phyloP scores from a whole-genome alignment of 805 yeast genomes.

The Candida germanica region DNA sequence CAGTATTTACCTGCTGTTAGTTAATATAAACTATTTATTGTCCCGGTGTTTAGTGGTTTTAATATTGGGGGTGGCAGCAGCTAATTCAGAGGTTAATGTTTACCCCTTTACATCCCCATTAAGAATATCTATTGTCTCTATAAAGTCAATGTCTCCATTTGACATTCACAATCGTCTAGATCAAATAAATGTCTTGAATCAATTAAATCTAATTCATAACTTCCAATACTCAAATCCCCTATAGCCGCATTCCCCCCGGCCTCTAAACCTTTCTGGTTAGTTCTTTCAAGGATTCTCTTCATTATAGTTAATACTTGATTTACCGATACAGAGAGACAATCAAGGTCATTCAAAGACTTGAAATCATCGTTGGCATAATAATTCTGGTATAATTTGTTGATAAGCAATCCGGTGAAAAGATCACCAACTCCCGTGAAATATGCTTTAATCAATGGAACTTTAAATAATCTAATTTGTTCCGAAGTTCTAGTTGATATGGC shows the following conservation, averaged over 20 bases:
- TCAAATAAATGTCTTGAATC: slow-evolving; percentile 48
- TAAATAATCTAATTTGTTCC: slow-evolving; percentile 31
- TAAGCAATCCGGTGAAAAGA: slow-evolving; percentile 72
- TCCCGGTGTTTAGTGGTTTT: too few species aligned
- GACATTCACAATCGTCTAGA: slow-evolving; percentile 5
- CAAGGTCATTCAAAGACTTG: slow-evolving; percentile 3
- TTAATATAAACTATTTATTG: too few species aligned
- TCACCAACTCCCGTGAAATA: slow-evolving; percentile 97
- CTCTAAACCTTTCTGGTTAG: slow-evolving; percentile 27
- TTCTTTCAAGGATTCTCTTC: slow-evolving; percentile 48
- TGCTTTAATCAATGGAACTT: slow-evolving; percentile 62
- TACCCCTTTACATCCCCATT: too few species aligned
- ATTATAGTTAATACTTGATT: slow-evolving; percentile 57
- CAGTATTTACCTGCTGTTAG: slow-evolving; percentile 67
- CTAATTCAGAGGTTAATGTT: too few species aligned
- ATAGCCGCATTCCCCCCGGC: slow-evolving; percentile 23
- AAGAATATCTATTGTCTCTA: neutral
- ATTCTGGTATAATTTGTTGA: slow-evolving; percentile 53
- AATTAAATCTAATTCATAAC: slow-evolving; percentile 68
- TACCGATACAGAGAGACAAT: slow-evolving; percentile 35
- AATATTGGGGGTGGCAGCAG: too few species aligned
- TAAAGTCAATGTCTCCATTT: slow-evolving; percentile 2
- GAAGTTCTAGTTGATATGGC: slow-evolving; percentile 19
- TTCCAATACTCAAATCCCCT: slow-evolving; percentile 62
- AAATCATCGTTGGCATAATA: slow-evolving; percentile 1